These are phyloP conservation scores for Elongisporangium undulatum DNA, from an alignment of 352 stramenopile species.

Conservation along the genomic window DNA sequence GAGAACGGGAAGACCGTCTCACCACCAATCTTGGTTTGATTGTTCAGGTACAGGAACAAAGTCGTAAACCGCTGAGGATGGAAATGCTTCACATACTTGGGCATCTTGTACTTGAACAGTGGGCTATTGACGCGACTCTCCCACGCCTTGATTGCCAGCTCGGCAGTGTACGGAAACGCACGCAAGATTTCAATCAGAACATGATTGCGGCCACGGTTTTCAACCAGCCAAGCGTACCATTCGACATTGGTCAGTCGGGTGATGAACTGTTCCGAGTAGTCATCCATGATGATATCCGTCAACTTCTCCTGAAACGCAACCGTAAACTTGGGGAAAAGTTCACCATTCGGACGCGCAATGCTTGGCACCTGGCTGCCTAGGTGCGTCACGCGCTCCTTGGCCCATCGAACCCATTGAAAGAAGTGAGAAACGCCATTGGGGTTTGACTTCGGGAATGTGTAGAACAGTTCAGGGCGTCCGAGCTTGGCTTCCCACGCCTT, in stretches of 20 bases:
- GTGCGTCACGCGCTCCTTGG: constrained; percentile 69
- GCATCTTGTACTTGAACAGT: constrained; percentile 52
- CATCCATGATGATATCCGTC: constrained; percentile 57
- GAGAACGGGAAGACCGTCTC: constrained; percentile 97
- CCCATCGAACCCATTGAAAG: constrained; percentile 79
- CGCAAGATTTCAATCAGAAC: constrained; percentile 65
- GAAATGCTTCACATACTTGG: constrained; percentile 68
- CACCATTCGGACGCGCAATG: constrained; percentile 31
- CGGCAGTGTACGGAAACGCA: constrained; percentile 47
- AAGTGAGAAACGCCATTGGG: constrained; percentile 63
- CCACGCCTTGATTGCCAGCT: constrained; percentile 69
- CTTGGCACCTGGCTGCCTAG: constrained; percentile 45
- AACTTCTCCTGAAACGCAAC: constrained; percentile 60
- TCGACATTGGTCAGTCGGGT: constrained; percentile 53
- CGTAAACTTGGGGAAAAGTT: constrained; percentile 65
- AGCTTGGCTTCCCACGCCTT: constrained; percentile 61
- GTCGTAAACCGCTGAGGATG: constrained; percentile 94
- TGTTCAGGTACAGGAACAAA: constrained; percentile 96
- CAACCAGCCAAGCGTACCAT: constrained; percentile 72
- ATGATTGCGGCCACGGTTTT: constrained; percentile 57
- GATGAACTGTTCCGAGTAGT: constrained; percentile 51
- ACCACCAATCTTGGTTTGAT: constrained; percentile 92
- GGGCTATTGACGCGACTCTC: constrained; percentile 33
- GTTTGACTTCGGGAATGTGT: constrained; percentile 63
- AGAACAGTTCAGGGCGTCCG: constrained; percentile 39